A percentile compares a stretch with the other conserved stretches of the same genome.
These are phyloP conservation scores for Luvunga scandens DNA, from an alignment of 345 rosid species.

Conservation along the genomic window DNA sequence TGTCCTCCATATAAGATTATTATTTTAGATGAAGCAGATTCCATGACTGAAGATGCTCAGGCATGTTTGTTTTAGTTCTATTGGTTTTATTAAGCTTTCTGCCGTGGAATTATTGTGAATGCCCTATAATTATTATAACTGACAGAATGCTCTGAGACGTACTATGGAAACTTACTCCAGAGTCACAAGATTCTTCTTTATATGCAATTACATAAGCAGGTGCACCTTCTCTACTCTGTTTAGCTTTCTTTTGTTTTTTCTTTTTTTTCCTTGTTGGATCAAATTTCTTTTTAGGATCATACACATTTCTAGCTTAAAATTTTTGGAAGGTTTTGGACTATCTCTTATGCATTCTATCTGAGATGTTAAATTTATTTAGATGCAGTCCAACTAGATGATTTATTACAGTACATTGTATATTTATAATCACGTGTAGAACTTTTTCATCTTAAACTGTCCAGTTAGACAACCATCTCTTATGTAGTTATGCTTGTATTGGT, in stretches of 20 bases:
- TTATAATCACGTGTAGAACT: neutral
- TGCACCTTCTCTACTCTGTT: constrained; percentile 13
- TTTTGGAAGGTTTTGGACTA: neutral
- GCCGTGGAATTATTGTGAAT: constrained; percentile 1
- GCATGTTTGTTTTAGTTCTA: constrained; percentile 32
- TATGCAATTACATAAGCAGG: constrained; percentile 99
- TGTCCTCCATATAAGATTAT: constrained; percentile 91
- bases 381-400: neutral
- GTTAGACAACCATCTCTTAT: neutral
- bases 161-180: constrained; percentile 96
- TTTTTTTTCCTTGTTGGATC: neutral
- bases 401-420: neutral
- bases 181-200: constrained; percentile 93
- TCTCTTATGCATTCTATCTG: neutral
- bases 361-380: neutral
- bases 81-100: neutral
- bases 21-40: constrained; percentile 94
- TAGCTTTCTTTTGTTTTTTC: constrained; percentile 1
- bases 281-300: neutral
- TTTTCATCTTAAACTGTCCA: neutral
- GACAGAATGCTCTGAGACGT: constrained; percentile 87
- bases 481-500: neutral
- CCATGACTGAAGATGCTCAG: constrained; percentile 99
- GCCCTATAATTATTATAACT: neutral
- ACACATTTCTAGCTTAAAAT: neutral